Percentiles rank a stretch among this genome's conserved stretches.
phyloP scores from a whole-genome alignment of 176 grass and related monocot species.

The Zizania latifolia region DNA sequence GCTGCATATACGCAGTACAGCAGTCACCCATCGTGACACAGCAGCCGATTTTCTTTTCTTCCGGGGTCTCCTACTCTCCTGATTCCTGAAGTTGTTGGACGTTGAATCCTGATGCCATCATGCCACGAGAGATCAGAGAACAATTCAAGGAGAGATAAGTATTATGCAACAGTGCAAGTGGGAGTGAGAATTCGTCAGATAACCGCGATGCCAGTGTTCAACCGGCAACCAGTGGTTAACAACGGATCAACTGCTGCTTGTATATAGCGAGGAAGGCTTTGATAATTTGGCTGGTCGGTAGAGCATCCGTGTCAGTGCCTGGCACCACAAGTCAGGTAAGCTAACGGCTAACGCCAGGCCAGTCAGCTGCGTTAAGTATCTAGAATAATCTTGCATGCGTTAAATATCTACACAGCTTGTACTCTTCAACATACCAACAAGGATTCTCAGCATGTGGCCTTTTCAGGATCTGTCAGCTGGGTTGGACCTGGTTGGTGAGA shows the following conservation, averaged over 20 bases:
- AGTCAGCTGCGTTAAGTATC: background rate
- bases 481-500: background rate
- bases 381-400: too few relatives aligned
- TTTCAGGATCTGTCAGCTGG: background rate
- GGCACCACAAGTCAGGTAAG: background rate
- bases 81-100: background rate
- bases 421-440: background rate
- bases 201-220: background rate
- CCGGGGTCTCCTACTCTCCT: background rate
- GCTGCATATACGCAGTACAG: background rate
- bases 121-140: background rate
- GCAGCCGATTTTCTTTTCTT: background rate
- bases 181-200: background rate
- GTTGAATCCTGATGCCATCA: slow-evolving; percentile 4
- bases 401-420: background rate
- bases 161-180: background rate
- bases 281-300: background rate
- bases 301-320: slow-evolving; percentile 7
- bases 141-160: background rate
- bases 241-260: background rate
- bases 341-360: background rate
- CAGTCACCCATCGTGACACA: background rate
- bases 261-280: background rate
- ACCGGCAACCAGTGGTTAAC: background rate
- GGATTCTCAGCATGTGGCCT: background rate